A percentile compares a stretch with the other conserved stretches of the same genome.
Evolutionary conservation across 2,329 filamentous ascomycete genomes (phyloP).

Genomic region (Coniella lustricola): DNA sequence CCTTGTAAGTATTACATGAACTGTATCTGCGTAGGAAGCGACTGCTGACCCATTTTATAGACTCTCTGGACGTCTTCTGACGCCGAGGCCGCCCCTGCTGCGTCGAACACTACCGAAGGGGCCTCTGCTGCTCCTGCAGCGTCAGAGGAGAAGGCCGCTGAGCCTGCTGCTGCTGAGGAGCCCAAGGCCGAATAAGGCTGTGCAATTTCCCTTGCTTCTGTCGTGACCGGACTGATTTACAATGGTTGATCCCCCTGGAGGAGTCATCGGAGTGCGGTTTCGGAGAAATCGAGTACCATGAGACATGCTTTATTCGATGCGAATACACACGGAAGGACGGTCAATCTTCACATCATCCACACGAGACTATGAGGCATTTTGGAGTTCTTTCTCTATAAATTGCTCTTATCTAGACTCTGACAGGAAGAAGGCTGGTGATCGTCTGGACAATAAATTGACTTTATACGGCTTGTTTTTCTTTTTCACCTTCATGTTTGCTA

Average conservation of each 20-base stretch:
- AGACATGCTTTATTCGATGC: conserved; percentile 46
- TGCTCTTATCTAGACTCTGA: conserved; percentile 50
- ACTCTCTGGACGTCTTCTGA: conserved; percentile 99
- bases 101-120: conserved; percentile 32
- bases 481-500: conserved; percentile 4
- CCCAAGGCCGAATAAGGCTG: conserved; percentile 58
- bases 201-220: conserved; percentile 29
- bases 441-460: conserved; percentile 50
- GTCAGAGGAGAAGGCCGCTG: conserved; percentile 47
- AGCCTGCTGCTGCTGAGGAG: conserved; percentile 51
- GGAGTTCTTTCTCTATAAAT: conserved; percentile 35
- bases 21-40: neutral
- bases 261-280: conserved; percentile 56
- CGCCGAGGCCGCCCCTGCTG: conserved; percentile 68
- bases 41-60: conserved; percentile 40
- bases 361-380: conserved; percentile 38
- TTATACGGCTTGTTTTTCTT: conserved; percentile 21
- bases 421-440: conserved; percentile 34
- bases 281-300: conserved; percentile 41
- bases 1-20: conserved; percentile 55
- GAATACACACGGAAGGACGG: conserved; percentile 35
- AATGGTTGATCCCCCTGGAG: conserved; percentile 38
- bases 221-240: conserved; percentile 35
- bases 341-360: conserved; percentile 29
- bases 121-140: conserved; percentile 41